Conservation (phyloP, 768 basidiomycete species). For the Suillus decipiens region DNA sequence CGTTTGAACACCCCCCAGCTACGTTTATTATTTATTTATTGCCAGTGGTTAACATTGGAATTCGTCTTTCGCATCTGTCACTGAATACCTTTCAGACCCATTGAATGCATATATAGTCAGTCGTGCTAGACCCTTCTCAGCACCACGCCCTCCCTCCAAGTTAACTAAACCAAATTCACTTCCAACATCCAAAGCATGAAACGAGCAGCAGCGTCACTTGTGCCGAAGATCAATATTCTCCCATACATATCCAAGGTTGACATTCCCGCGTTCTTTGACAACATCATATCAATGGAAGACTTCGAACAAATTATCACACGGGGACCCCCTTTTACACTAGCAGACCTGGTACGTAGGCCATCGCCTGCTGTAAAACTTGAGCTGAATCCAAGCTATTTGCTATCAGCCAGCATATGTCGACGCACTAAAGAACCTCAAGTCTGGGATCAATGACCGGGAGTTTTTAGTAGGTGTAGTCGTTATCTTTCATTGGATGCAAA, state of each 20-base stretch:
- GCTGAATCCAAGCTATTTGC: neutral
- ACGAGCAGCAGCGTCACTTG: neutral
- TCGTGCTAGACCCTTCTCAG: neutral
- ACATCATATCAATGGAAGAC: constrained; percentile 23
- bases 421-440: constrained; percentile 43
- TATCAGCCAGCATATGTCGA: constrained; percentile 52
- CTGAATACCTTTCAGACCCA: neutral
- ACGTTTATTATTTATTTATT: neutral
- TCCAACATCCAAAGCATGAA: neutral
- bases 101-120: constrained; percentile 1
- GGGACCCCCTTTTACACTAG: constrained; percentile 25
- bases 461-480: constrained; percentile 48
- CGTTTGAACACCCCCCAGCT: neutral
- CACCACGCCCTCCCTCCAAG: neutral
- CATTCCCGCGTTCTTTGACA: constrained; percentile 5
- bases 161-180: neutral
- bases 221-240: neutral
- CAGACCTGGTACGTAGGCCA: constrained; percentile 31
- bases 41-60: neutral
- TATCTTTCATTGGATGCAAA: neutral
- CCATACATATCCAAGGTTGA: neutral
- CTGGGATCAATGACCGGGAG: constrained; percentile 57
- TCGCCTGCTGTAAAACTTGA: neutral
- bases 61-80: neutral
- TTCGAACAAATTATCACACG: constrained; percentile 30